Conservation (phyloP, 2,329 filamentous ascomycete genomes). For the Penicillium sp. region DNA sequence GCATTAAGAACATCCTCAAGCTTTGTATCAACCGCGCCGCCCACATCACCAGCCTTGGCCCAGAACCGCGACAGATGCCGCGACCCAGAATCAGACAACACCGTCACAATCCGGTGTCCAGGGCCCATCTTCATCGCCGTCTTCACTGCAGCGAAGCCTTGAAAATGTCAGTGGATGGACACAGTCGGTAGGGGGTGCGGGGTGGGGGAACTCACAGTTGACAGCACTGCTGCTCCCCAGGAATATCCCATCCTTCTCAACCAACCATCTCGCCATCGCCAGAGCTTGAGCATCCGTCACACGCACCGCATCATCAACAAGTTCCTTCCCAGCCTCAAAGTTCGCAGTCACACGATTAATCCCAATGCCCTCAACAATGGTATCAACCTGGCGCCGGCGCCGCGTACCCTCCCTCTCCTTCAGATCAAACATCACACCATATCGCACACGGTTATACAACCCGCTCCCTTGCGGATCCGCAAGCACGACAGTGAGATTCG, state of each 20-base stretch:
- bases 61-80: conserved; percentile 52
- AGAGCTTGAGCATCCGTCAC: conserved; percentile 86
- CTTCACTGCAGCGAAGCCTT: conserved; percentile 48
- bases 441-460: conserved; percentile 82
- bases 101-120: conserved; percentile 47
- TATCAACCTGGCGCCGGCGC: conserved; percentile 85
- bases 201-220: conserved; percentile 63
- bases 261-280: conserved; percentile 91
- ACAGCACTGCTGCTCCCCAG: conserved; percentile 93
- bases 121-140: conserved; percentile 46
- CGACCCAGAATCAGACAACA: conserved; percentile 49
- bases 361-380: conserved; percentile 91
- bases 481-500: conserved; percentile 65
- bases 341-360: conserved; percentile 93
- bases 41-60: conserved; percentile 47
- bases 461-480: conserved; percentile 94
- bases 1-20: conserved; percentile 45
- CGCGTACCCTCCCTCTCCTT: conserved; percentile 90
- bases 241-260: conserved; percentile 93
- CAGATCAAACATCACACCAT: conserved; percentile 90
- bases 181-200: not conserved
- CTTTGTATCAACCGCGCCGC: conserved; percentile 43
- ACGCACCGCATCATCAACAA: conserved; percentile 84
- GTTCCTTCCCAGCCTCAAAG: conserved; percentile 77
- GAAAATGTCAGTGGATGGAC: conserved; percentile 17